Evolutionary conservation across 2,329 filamentous ascomycete species (phyloP).

Genomic region (Nectriaceae sp.): DNA sequence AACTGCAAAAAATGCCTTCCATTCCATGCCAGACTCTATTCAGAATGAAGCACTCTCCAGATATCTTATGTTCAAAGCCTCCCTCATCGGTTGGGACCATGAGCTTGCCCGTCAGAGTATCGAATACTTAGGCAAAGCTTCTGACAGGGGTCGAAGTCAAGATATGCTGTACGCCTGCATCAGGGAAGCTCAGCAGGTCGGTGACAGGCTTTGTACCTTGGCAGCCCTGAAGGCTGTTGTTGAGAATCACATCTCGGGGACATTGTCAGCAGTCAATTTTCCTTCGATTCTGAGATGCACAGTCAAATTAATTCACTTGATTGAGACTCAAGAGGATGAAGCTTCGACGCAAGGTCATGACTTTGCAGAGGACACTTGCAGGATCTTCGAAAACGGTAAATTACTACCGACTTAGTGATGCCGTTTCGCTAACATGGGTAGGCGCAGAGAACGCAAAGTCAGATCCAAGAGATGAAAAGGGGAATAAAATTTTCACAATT

Average conservation of each 20-base stretch:
- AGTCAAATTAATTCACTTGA: constrained; percentile 50
- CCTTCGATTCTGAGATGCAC: constrained; percentile 49
- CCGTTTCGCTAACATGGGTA: constrained; percentile 16
- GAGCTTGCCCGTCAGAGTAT: constrained; percentile 66
- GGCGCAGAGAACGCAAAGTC: constrained; percentile 32
- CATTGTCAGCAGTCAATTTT: constrained; percentile 29
- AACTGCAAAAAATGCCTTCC: constrained; percentile 43
- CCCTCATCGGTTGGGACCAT: constrained; percentile 59
- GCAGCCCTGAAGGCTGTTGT: constrained; percentile 37
- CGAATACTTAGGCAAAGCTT: constrained; percentile 55
- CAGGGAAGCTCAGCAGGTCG: constrained; percentile 69
- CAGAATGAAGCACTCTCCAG: constrained; percentile 65
- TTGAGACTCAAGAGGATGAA: constrained; percentile 37
- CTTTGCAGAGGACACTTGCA: constrained; percentile 54
- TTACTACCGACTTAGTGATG: constrained; percentile 6
- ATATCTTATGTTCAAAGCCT: constrained; percentile 76
- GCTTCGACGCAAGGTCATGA: not conserved
- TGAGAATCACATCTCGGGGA: constrained; percentile 25
- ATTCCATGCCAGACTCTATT: constrained; percentile 58
- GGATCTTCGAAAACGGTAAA: constrained; percentile 47
- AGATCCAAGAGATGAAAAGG: constrained; percentile 40
- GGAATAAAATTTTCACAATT: constrained; percentile 55
- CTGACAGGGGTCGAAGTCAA: constrained; percentile 47
- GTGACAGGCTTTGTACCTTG: constrained; percentile 60
- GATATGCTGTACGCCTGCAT: constrained; percentile 79